phyloP scores from a whole-genome alignment of 148 eudicot species.

The Nepenthes gracilis region DNA sequence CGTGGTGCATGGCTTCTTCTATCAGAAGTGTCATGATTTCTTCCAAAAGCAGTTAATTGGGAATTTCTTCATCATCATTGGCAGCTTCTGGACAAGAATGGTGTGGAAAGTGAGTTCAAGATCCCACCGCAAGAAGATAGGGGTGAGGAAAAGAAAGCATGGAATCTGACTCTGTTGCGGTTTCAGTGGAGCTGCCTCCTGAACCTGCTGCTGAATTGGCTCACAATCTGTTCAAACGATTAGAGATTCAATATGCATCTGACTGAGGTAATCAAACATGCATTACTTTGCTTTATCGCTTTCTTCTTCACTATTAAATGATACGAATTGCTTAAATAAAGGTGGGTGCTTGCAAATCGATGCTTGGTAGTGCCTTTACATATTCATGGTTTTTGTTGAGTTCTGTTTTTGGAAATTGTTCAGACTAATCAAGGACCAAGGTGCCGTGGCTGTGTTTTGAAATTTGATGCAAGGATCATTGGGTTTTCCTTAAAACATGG shows the following conservation, averaged over 20 bases:
- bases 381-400: too few species aligned
- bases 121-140: conserved; percentile 16
- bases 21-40: conserved; percentile 70
- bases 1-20: conserved; percentile 92
- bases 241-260: conserved; percentile 85
- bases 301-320: too few species aligned
- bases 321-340: too few species aligned
- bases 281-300: neutral
- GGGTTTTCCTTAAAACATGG: too few species aligned
- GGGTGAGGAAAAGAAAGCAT: conserved; percentile 18
- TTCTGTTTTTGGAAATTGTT: too few species aligned
- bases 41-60: conserved; percentile 75
- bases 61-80: conserved; percentile 89
- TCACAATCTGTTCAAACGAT: conserved; percentile 62
- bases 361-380: too few species aligned
- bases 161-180: conserved; percentile 54
- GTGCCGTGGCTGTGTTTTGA: too few species aligned
- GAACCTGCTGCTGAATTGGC: conserved; percentile 97
- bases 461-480: too few species aligned
- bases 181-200: conserved; percentile 71
- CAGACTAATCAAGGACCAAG: too few species aligned
- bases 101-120: conserved; percentile 16
- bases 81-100: conserved; percentile 75
- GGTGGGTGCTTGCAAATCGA: too few species aligned
- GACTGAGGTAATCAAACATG: conserved; percentile 56